Evolutionary conservation across 805 yeast species (phyloP), one percentile per base, ranked within the genome.

Genomic region (Lachancea dasiensis): DNA sequence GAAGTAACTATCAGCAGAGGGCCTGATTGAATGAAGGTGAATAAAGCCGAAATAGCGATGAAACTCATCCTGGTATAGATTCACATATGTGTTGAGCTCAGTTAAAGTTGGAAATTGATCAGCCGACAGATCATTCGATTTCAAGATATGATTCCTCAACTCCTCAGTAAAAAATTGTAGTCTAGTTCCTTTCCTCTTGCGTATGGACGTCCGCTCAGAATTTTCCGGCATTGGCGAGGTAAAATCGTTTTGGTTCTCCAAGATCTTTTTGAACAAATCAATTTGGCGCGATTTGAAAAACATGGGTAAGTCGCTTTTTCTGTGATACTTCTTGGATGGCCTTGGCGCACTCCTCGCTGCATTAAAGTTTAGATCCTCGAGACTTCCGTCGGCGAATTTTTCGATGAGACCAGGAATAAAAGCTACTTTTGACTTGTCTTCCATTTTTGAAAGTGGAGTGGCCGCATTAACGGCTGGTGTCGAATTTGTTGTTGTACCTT

Each of bases 31-130:
- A 15, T 85, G 84, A 31, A 82, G 63, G 60, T 87, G 95, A 45
- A 89, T 75, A 56, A 87, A 86, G 17, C 94, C 89, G 61, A 86
- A 81, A 56, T 82, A 87, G 39, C 75, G 75, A 63, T 83, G 82
- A 61, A 86, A 87, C 52, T 86, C 87, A 36, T 72, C 69, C 47
- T 77, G 84, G 61, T 78, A 89, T 9, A 87, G 66, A n/a, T 74
- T 70, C 48, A 82, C 72, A 58, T 85, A 89, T 32, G 76, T 72
- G 56, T 86, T 87, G 50, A 89, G 64, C 48, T 87, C 95, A 16
- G 75, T 78, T 34, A 81, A 64, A 7, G 79, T 73, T 0, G 95
- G 95, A 48, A 87, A 80, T 48, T 82, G 79, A 11, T 70, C 62
- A 15, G 73, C 71, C 18, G 68, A 58, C 40, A 83, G 60, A 45